These are phyloP conservation scores for Didymella lethalis DNA, from an alignment of 2,329 filamentous ascomycete species.

Conservation along the genomic window DNA sequence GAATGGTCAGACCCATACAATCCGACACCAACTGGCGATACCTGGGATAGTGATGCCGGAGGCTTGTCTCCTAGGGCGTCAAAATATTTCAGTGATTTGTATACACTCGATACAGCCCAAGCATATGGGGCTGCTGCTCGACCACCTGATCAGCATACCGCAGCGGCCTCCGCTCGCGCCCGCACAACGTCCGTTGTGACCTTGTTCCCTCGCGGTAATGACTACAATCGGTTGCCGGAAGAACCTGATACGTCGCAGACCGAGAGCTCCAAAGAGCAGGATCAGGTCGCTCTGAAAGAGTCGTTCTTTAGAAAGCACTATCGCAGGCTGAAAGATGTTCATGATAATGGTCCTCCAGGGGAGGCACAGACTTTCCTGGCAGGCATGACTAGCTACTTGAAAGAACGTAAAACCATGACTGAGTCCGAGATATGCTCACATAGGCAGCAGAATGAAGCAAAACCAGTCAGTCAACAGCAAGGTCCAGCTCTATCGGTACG, in stretches of 20 bases:
- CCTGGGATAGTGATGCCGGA: conserved; percentile 2
- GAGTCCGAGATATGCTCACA: conserved; percentile 5
- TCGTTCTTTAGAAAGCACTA: conserved; percentile 15
- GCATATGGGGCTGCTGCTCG: too few relatives aligned
- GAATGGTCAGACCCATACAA: neutral
- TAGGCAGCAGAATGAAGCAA: neutral
- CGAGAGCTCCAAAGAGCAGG: neutral
- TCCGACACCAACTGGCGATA: neutral
- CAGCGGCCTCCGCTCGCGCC: neutral
- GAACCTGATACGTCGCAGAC: conserved; percentile 2
- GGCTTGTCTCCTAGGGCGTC: conserved; percentile 8
- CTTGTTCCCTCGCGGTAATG: neutral
- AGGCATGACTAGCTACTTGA: conserved; percentile 23
- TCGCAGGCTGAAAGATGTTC: conserved; percentile 30
- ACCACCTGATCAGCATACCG: neutral
- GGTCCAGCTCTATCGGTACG: neutral
- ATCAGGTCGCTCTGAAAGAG: neutral
- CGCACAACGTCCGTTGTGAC: conserved; percentile 3
- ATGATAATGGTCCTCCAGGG: conserved; percentile 34
- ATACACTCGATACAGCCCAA: neutral
- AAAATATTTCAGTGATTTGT: conserved; percentile 1
- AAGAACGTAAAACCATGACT: conserved; percentile 11
- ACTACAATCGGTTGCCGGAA: neutral
- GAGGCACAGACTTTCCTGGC: conserved; percentile 39
- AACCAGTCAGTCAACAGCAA: neutral